phyloP scores from a whole-genome alignment of 1,284 basidiomycete species.

The Puccinia horiana region DNA sequence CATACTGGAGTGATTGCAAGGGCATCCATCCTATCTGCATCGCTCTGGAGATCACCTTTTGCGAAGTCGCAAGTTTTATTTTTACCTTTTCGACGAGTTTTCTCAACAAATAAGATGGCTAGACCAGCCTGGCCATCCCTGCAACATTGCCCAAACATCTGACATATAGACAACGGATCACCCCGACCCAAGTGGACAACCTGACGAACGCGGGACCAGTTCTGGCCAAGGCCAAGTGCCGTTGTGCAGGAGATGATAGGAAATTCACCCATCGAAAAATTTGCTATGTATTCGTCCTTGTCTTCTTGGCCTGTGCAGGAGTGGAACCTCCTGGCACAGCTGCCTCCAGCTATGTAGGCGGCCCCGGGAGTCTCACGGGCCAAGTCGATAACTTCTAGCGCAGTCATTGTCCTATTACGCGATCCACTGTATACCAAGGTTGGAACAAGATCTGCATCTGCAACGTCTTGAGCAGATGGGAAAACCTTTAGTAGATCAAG shows the following conservation, averaged over 20 bases:
- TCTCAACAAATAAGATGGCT: conserved; percentile 3
- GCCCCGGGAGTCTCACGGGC: neutral
- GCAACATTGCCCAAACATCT: conserved; percentile 13
- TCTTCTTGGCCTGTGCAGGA: neutral
- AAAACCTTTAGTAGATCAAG: neutral
- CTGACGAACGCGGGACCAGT: neutral
- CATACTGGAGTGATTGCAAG: conserved; percentile 27
- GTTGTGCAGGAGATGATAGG: neutral
- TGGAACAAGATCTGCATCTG: neutral
- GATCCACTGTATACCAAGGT: neutral
- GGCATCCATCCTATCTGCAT: neutral
- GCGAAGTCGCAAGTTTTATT: neutral
- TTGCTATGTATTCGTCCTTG: neutral
- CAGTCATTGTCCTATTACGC: neutral
- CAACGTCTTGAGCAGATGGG: too few species aligned
- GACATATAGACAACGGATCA: neutral
- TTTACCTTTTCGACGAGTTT: neutral
- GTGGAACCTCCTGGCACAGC: neutral
- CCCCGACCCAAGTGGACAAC: conserved; percentile 5
- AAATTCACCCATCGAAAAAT: neutral
- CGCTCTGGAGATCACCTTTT: neutral
- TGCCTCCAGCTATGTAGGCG: neutral
- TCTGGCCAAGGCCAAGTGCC: conserved; percentile 16
- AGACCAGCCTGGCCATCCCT: conserved; percentile 6
- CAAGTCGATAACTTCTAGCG: neutral